phyloP scores from a whole-genome alignment of 441 rosid species.

The Pelargonium myrrhifolium region DNA sequence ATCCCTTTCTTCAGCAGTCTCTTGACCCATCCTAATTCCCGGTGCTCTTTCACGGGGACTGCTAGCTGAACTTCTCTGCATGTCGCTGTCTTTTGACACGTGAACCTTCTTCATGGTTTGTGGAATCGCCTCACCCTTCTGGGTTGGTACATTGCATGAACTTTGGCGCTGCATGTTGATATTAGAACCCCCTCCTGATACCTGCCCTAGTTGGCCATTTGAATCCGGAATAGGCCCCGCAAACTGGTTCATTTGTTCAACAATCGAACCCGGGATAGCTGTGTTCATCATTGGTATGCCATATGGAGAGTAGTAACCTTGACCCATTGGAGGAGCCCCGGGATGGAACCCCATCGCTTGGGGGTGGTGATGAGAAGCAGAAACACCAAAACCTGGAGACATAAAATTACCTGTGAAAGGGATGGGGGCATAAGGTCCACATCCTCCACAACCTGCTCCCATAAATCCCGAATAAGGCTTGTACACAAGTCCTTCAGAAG shows the following conservation, averaged over 20 bases:
- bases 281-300: constrained; percentile 47
- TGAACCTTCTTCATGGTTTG: constrained; percentile 23
- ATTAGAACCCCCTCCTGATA: constrained; percentile 30
- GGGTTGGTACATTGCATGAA: constrained; percentile 36
- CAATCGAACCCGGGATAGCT: constrained; percentile 31
- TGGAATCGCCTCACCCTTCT: constrained; percentile 36
- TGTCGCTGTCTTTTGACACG: constrained; percentile 41
- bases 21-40: not conserved
- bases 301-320: constrained; percentile 52
- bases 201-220: constrained; percentile 25
- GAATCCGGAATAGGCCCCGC: constrained; percentile 13
- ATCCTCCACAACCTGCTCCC: constrained; percentile 53
- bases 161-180: not conserved
- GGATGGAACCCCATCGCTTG: constrained; percentile 37
- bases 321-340: constrained; percentile 32
- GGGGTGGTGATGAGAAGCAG: constrained; percentile 29
- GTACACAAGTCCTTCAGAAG: constrained; percentile 77
- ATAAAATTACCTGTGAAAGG: constrained; percentile 33
- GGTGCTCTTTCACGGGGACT: constrained; percentile 33
- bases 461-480: constrained; percentile 60
- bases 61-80: constrained; percentile 52
- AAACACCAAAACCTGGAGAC: constrained; percentile 30
- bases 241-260: constrained; percentile 36
- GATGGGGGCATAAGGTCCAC: constrained; percentile 40
- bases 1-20: constrained; percentile 12